Conservation (phyloP, 2,329 filamentous ascomycete species). For the Aspergillus brunneoviolaceus region DNA sequence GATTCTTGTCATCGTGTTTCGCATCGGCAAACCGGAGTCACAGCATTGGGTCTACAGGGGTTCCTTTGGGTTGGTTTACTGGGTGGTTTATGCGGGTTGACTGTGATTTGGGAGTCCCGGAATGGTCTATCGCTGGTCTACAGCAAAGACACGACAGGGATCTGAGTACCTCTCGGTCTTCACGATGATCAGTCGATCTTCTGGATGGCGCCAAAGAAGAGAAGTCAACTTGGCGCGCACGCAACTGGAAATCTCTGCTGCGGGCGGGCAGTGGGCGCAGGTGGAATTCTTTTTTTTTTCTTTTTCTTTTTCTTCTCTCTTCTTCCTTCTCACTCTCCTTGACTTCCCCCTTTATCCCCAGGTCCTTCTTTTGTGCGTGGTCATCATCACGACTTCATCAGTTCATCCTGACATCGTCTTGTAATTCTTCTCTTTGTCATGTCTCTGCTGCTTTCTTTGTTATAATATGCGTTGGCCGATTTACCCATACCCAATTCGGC, state of each 20-base stretch:
- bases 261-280: constrained; percentile 6
- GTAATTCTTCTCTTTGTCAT: neutral
- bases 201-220: neutral
- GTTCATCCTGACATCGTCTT: neutral
- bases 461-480: constrained; percentile 11
- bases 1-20: neutral
- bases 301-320: neutral
- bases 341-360: neutral
- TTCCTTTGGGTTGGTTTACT: neutral
- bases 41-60: neutral
- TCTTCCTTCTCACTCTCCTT: constrained; percentile 2
- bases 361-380: neutral
- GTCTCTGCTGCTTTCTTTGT: constrained; percentile 5
- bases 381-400: neutral
- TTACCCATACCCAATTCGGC: constrained; percentile 8
- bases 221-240: neutral
- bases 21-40: neutral
- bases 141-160: no score
- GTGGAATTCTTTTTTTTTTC: constrained; percentile 2
- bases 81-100: no score
- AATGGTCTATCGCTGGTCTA: no score
- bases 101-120: no score
- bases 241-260: constrained; percentile 9
- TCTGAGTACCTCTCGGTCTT: neutral
- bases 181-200: neutral